A percentile compares a stretch with the other conserved stretches of the same genome.
These are phyloP conservation scores for Penicillium sp. DNA, from an alignment of 2,329 filamentous ascomycete species.

Conservation along the genomic window DNA sequence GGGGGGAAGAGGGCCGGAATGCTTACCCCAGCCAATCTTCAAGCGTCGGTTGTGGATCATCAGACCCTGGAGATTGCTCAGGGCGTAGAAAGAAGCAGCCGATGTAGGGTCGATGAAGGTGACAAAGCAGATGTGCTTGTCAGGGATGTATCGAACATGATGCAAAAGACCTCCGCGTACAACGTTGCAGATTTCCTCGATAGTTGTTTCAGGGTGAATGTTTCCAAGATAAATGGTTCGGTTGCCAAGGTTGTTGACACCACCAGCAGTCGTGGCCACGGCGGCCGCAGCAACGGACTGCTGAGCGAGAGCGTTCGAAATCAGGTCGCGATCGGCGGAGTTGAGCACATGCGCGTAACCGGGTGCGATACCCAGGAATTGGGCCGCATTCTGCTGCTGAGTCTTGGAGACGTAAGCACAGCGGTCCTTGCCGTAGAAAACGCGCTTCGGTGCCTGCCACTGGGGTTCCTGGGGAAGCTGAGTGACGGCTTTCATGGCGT, in stretches of 20 bases:
- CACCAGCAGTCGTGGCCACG: conserved; percentile 92
- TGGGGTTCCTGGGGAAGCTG: conserved; percentile 90
- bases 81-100: conserved; percentile 93
- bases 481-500: conserved; percentile 96
- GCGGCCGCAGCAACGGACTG: conserved; percentile 96
- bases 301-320: conserved; percentile 92
- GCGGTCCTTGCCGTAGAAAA: conserved; percentile 98
- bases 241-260: conserved; percentile 96
- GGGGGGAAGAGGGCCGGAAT: conserved; percentile 91
- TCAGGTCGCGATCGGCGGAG: conserved; percentile 91
- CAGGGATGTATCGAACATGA: conserved; percentile 97
- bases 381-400: conserved; percentile 97
- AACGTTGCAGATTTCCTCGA: conserved; percentile 99
- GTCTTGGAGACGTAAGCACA: conserved; percentile 99
- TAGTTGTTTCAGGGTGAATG: conserved; percentile 97
- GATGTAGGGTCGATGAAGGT: conserved; percentile 99
- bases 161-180: conserved; percentile 92
- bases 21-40: conserved; percentile 99
- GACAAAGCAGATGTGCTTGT: conserved; percentile 99
- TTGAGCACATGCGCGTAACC: conserved; percentile 96
- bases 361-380: conserved; percentile 95
- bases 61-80: conserved; percentile 94
- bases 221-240: conserved; percentile 97
- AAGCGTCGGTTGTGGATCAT: conserved; percentile 99
- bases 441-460: conserved; percentile 91